These are phyloP conservation scores for Xenosphaeropsis pyriputrescens DNA, from an alignment of 2,329 filamentous ascomycete species.

Conservation along the genomic window DNA sequence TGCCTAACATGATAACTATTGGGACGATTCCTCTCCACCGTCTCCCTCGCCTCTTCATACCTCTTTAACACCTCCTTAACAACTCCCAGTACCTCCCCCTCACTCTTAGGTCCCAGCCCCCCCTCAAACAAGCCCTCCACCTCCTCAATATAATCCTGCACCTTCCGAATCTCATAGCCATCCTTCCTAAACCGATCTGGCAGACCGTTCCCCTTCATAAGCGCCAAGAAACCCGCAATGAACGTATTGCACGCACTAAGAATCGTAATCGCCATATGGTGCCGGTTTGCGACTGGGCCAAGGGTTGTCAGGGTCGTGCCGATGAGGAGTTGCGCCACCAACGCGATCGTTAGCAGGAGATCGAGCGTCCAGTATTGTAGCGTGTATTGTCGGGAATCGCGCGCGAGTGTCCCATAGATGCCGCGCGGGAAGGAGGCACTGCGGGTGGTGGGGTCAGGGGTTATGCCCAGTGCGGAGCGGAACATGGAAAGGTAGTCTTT, in stretches of 20 bases:
- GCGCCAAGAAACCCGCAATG: conserved; percentile 42
- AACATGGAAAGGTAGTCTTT: not conserved
- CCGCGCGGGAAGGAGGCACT: no score
- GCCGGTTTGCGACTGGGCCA: conserved; percentile 26
- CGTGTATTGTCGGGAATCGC: no score
- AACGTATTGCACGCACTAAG: conserved; percentile 46
- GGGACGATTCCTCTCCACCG: not conserved
- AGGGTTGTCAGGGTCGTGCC: conserved; percentile 28
- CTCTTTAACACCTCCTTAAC: conserved; percentile 20
- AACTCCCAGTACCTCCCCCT: conserved; percentile 24
- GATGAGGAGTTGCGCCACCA: conserved; percentile 28
- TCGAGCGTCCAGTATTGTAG: not conserved
- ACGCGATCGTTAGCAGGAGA: conserved; percentile 20
- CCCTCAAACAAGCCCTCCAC: conserved; percentile 27
- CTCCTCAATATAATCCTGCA: conserved; percentile 36
- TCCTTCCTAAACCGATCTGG: conserved; percentile 28
- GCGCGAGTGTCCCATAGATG: no score
- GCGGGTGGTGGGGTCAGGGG: not conserved
- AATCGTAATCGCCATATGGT: conserved; percentile 34
- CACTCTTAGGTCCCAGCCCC: conserved; percentile 11
- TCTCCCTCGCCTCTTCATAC: not conserved
- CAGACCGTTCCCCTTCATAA: conserved; percentile 30
- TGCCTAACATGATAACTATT: not conserved
- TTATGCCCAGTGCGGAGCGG: not conserved
- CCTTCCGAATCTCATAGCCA: conserved; percentile 23